These are phyloP conservation scores for Solidago caesia DNA, from an alignment of 129 eudicot genomes.

Conservation along the genomic window DNA sequence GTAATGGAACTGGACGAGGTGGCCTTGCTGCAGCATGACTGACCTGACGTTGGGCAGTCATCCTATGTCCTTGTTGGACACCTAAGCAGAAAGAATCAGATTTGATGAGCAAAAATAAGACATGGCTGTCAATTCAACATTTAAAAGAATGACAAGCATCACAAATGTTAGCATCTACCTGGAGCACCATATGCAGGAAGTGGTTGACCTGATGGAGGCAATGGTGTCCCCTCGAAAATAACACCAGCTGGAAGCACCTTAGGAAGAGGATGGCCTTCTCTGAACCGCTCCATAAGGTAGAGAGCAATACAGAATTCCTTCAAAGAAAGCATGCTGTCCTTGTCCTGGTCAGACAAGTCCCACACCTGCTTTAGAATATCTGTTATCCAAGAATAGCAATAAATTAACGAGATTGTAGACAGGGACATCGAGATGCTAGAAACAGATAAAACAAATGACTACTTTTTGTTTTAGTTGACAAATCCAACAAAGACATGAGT, in stretches of 20 bases:
- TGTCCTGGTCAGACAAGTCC: constrained; percentile 95
- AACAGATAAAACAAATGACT: neutral
- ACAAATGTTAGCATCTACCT: constrained; percentile 42
- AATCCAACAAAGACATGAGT: neutral
- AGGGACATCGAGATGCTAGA: neutral
- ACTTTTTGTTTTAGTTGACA: neutral
- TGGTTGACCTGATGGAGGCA: constrained; percentile 44
- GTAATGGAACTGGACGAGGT: constrained; percentile 59
- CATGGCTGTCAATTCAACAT: neutral
- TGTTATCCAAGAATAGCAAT: constrained; percentile 34
- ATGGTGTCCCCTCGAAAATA: constrained; percentile 53
- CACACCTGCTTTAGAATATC: constrained; percentile 86
- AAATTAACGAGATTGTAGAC: neutral
- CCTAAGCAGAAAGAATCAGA: constrained; percentile 28
- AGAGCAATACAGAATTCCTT: constrained; percentile 89
- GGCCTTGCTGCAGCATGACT: constrained; percentile 57
- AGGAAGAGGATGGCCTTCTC: constrained; percentile 91
- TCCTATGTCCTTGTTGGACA: constrained; percentile 19
- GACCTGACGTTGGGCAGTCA: constrained; percentile 33
- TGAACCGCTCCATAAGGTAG: constrained; percentile 79
- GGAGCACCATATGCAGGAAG: constrained; percentile 35
- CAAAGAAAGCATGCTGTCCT: constrained; percentile 89
- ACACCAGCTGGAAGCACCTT: constrained; percentile 50
- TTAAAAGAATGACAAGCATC: neutral
- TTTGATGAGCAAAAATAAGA: constrained; percentile 7